Percentiles rank a stretch among this genome's conserved stretches.
phyloP scores from a whole-genome alignment of 2,329 filamentous ascomycete genomes.

The Pseudogymnoascus verrucosus region DNA sequence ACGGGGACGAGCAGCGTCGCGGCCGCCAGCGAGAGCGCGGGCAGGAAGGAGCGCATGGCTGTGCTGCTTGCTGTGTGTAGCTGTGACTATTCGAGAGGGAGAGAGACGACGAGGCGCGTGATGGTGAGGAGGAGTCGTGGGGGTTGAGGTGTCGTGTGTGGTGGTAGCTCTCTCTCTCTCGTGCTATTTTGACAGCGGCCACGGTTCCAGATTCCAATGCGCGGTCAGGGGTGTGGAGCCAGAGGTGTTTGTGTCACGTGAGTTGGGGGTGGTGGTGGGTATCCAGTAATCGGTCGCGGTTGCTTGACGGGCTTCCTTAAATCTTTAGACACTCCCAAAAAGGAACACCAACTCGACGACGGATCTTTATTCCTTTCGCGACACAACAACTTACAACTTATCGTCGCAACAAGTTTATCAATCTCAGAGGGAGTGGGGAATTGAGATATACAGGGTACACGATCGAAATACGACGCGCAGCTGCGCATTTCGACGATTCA shows the following conservation, averaged over 20 bases:
- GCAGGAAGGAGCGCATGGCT: conserved; percentile 52
- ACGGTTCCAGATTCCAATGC: conserved; percentile 6
- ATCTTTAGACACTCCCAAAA: background rate
- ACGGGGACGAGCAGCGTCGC: conserved; percentile 45
- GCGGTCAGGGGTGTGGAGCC: conserved; percentile 8
- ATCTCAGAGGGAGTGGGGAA: background rate
- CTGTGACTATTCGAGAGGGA: background rate
- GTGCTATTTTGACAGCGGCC: conserved; percentile 9
- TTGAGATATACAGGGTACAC: background rate
- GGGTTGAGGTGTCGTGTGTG: background rate
- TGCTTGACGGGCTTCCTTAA: background rate
- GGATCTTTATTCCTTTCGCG: background rate
- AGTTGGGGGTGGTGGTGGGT: background rate
- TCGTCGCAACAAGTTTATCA: background rate
- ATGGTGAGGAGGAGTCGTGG: background rate
- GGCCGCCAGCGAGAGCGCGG: conserved; percentile 57
- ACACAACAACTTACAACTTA: background rate
- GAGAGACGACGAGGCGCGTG: background rate
- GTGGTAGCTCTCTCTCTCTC: background rate
- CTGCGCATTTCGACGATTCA: conserved; percentile 18
- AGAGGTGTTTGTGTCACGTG: background rate
- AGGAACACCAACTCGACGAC: background rate
- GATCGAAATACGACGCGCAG: background rate
- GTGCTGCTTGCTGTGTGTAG: background rate
- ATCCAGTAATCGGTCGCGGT: conserved; percentile 5